Percentiles rank a stretch among this genome's conserved stretches.
These are phyloP conservation scores for Backusella westeae DNA, from an alignment of 192 early-diverging fungal species.

Conservation along the genomic window DNA sequence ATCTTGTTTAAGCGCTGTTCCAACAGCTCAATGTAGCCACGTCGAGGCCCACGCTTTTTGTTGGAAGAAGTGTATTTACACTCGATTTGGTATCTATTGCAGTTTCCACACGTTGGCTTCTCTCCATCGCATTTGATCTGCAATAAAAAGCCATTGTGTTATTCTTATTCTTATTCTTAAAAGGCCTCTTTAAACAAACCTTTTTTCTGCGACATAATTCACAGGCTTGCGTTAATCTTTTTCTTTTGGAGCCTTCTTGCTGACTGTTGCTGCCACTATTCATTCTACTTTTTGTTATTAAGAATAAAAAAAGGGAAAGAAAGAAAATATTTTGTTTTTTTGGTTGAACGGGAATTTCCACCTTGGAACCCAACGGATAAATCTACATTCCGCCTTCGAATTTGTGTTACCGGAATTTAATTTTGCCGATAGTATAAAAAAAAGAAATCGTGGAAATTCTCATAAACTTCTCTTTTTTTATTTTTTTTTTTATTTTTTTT, in stretches of 20 bases:
- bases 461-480: neutral
- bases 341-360: neutral
- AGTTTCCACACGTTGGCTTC: slow-evolving; percentile 79
- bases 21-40: slow-evolving; percentile 73
- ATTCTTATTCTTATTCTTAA: slow-evolving; percentile 39
- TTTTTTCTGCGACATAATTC: slow-evolving; percentile 76
- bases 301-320: neutral
- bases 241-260: slow-evolving; percentile 43
- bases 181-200: slow-evolving; percentile 10
- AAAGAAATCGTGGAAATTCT: neutral
- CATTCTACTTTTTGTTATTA: slow-evolving; percentile 17
- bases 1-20: slow-evolving; percentile 77
- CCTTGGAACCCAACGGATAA: neutral
- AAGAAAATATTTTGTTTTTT: neutral
- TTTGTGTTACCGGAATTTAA: neutral
- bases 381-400: neutral
- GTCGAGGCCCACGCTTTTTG: slow-evolving; percentile 87
- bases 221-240: slow-evolving; percentile 68
- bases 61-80: slow-evolving; percentile 85
- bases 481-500: too few species aligned
- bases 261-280: neutral
- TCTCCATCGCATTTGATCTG: slow-evolving; percentile 81
- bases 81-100: slow-evolving; percentile 57
- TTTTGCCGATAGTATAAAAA: neutral
- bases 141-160: slow-evolving; percentile 57